Conservation (phyloP, 495 filamentous ascomycete species). For the Penicillium cosmopolitanum region DNA sequence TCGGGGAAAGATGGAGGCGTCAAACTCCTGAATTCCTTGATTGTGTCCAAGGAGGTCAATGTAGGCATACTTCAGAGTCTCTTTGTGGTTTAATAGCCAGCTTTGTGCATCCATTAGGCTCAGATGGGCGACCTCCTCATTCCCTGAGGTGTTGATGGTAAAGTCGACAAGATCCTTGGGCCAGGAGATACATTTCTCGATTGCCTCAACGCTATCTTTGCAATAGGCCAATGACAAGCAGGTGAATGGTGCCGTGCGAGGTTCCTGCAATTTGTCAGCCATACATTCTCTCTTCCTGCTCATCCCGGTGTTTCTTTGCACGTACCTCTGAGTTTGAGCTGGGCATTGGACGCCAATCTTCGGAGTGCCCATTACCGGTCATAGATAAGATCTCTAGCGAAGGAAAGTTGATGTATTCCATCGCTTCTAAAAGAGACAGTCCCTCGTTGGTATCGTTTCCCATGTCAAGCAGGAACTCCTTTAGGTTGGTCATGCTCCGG, state of each 20-base stretch:
- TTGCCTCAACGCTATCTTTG: conserved; percentile 14
- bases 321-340: conserved; percentile 8
- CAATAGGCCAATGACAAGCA: conserved; percentile 4
- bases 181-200: conserved; percentile 12
- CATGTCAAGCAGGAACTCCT: conserved; percentile 4
- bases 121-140: conserved; percentile 1
- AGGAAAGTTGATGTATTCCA: conserved; percentile 5
- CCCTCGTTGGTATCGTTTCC: conserved; percentile 6
- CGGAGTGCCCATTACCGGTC: conserved; percentile 2
- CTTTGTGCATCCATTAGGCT: conserved; percentile 7
- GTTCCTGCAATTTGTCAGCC: conserved; percentile 6
- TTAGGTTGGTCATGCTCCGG: neutral
- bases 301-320: neutral
- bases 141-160: conserved; percentile 16
- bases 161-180: conserved; percentile 11
- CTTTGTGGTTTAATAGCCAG: conserved; percentile 15
- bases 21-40: conserved; percentile 6
- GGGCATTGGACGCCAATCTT: conserved; percentile 2
- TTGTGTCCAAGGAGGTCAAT: conserved; percentile 10
- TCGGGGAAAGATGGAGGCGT: conserved; percentile 8
- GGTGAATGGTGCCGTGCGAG: conserved; percentile 12
- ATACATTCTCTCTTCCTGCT: neutral
- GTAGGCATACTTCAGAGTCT: conserved; percentile 10
- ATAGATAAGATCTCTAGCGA: conserved; percentile 5
- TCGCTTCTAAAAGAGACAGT: conserved; percentile 8